Base-by-base conservation (phyloP, 768 basidiomycete species). In the Leccinum uliginosum region DNA sequence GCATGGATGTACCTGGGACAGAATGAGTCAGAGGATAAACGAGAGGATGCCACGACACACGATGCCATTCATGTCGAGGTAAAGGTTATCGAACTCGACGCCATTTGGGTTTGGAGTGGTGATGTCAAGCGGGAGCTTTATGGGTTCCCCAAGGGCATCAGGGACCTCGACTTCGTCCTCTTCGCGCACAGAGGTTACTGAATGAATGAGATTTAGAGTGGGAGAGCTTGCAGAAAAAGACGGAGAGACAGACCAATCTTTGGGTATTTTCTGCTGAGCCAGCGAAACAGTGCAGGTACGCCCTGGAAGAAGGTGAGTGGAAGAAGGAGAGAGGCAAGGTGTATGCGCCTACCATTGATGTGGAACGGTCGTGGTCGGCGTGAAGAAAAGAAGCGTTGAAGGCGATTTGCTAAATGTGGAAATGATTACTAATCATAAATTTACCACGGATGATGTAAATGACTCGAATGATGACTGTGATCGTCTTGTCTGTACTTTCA, bases 51-150 rank as follows among this genome's bases (percentile, higher is more conserved):
- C 4, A 26, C 10, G 21, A 14, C 21, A 61, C 87, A 93, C 97
- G 71, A 98, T 98, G 62, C 93, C 97, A 71, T 99, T 99, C 97
- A 99, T 98, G 70, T 99, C 96, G 44, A 99, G 80, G 72, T 99
- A 99, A 47, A 99, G 77, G 71, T 92, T 93, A 76, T 99, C 97
- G 63, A 95, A 93, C 75, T 99, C 97, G 56, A 80, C 78, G 24
- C 89, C 93, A 70, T 99, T 99, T n/a, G 97, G 97, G 72, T 99
- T 99, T 30, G 89, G 80, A 35, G 76, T 69, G 29, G 83, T 75
- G 60, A 89, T 92, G 71, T 93, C 89, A 46, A 96, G 74, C 10
- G 93, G 94, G 55, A 92, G 79, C 30, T 79, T 76, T 51, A 91
- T 76, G 26, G 78, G 79, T 67, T 83, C 74, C 61, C 89, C 93